Base-by-base conservation (phyloP, 1,284 basidiomycete species). In the Ganoderma leucocontextum region DNA sequence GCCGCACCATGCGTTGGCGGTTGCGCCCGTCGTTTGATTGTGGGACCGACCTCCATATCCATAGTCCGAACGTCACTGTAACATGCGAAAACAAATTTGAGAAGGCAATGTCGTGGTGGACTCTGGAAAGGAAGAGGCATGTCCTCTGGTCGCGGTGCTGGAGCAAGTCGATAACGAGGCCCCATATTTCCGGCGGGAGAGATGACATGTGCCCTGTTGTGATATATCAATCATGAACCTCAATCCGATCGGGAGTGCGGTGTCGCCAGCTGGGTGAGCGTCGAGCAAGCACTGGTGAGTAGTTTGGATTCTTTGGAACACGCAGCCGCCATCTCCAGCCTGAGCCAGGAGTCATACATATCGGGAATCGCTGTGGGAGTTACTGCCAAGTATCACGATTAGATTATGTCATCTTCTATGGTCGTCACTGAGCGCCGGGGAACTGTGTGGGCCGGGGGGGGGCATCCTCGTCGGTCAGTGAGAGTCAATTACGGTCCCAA, bases 141-240 rank as follows among this genome's bases (percentile, higher is more conserved):
- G 8, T 53, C 12, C 3, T 60, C 36, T 42, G 25, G 22, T 65
- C 64, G 4, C 29, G 44, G 25, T 33, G n/a, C 15, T 13, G 33
- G 17, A 60, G 58, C 5, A 36, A 33, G 22, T 35, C 9, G 33
- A 60, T 15, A 0, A 65, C 13, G 29, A 39, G 7, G 3, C n/a
- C 22, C 64, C 58, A 65, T 2, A 65, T 22, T 25, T 65, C 64
- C 9, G 25, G 44, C 12, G 64, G 64, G n/a, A 49, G 47, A 10
- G 47, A 49, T 12, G 47, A 22, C 47, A 49, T 49, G n/a, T 22
- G n/a, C n/a, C n/a, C n/a, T n/a, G n/a, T n/a, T 39, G 39, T 12
- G 39, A 2, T 7, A 47, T 19, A 19, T 47, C 5, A 17, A 47
- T 13, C 6, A 47, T 19, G 42, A 47, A 17, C 2, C 5, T 17